A percentile compares a stretch with the other conserved stretches of the same genome.
These are phyloP conservation scores for Plasmodium knowlesi DNA, from an alignment of 169 alveolate genomes.

Conservation along the genomic window DNA sequence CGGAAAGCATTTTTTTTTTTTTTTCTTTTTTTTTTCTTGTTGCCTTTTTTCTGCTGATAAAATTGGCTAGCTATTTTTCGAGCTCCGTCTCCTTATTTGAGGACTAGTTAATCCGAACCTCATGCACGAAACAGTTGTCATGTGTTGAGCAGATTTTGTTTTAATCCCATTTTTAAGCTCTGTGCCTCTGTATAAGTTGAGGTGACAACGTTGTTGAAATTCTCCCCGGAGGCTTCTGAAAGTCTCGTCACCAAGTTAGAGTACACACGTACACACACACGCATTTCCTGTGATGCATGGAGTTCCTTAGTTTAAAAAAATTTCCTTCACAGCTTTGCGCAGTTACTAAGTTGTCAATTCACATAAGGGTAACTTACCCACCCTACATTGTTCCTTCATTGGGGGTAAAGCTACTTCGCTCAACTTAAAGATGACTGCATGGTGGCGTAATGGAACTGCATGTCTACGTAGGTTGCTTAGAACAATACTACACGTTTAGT, in stretches of 20 bases:
- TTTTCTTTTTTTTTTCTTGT: not conserved
- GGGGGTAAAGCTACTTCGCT: not conserved
- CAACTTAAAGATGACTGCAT: not conserved
- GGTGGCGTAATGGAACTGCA: not conserved
- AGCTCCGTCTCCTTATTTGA: not conserved
- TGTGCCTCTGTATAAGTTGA: not conserved
- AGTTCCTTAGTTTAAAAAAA: not conserved
- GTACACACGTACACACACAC: not conserved
- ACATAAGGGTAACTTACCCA: not conserved
- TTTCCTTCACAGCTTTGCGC: not conserved
- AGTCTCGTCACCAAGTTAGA: not conserved
- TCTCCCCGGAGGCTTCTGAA: not conserved
- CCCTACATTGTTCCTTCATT: not conserved
- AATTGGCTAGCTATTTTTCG: not conserved
- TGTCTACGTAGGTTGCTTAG: not conserved
- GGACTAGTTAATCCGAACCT: not conserved
- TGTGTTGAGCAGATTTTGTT: not conserved
- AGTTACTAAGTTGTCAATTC: not conserved
- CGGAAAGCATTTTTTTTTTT: not conserved
- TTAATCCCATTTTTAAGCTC: not conserved
- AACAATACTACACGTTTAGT: not conserved
- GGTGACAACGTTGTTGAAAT: not conserved
- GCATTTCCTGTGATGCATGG: not conserved
- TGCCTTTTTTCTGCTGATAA: not conserved
- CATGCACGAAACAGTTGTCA: not conserved